Percentiles rank a stretch among this genome's conserved stretches.
Conservation (phyloP, 1,284 basidiomycete genomes). For the Sporisorium iseilematis-ciliati region DNA sequence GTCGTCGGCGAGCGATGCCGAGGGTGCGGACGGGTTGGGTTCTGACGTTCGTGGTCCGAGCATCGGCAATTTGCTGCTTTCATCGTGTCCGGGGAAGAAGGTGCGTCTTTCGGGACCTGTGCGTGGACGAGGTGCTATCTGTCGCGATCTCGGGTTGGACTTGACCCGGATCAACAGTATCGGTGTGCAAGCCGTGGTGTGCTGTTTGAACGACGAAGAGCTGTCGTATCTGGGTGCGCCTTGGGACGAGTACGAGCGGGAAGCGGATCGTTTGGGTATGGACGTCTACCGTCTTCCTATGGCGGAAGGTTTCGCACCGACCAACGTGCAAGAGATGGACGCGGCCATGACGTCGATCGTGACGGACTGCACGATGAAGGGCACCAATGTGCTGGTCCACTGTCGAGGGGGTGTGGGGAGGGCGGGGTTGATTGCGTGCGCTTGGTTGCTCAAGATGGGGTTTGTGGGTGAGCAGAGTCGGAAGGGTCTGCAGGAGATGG, state of each 20-base stretch:
- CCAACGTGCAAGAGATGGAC: constrained; percentile 84
- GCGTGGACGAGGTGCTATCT: constrained; percentile 84
- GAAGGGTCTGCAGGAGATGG: not conserved
- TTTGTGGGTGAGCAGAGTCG: constrained; percentile 71
- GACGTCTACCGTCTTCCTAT: constrained; percentile 84
- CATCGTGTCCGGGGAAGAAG: constrained; percentile 96
- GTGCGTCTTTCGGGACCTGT: constrained; percentile 85
- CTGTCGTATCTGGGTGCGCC: constrained; percentile 84
- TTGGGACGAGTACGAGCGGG: constrained; percentile 80
- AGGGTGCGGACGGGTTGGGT: constrained; percentile 13
- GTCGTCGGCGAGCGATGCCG: constrained; percentile 10
- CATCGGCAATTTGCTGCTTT: constrained; percentile 89
- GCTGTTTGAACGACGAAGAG: constrained; percentile 89
- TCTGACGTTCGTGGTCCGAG: constrained; percentile 13
- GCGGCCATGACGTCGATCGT: constrained; percentile 80
- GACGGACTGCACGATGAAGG: constrained; percentile 80
- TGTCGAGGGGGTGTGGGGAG: constrained; percentile 95
- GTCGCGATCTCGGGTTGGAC: constrained; percentile 83
- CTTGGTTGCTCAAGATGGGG: constrained; percentile 93
- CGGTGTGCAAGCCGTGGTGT: constrained; percentile 85
- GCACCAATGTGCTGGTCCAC: constrained; percentile 84
- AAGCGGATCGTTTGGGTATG: constrained; percentile 78
- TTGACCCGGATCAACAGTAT: constrained; percentile 80
- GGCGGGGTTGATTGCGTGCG: constrained; percentile 90
- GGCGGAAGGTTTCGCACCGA: constrained; percentile 89